Percentiles rank a stretch among this genome's conserved stretches.
These are phyloP conservation scores for Exidia glandulosa DNA, from an alignment of 768 basidiomycete genomes.

Conservation along the genomic window DNA sequence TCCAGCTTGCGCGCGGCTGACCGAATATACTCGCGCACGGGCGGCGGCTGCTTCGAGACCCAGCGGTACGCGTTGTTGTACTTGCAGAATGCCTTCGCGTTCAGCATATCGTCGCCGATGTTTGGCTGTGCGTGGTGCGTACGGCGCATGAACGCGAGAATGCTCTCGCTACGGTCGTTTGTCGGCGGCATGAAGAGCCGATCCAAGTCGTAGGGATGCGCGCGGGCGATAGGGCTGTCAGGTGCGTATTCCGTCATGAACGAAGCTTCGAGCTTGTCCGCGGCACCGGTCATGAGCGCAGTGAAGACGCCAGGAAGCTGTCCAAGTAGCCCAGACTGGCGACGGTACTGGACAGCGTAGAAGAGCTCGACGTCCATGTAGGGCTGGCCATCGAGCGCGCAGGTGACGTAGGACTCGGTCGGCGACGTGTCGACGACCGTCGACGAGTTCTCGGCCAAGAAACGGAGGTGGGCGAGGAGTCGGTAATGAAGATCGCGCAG, in stretches of 20 bases:
- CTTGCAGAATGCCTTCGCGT: neutral
- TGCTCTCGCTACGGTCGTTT: neutral
- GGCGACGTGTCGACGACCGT: constrained; percentile 7
- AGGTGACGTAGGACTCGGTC: constrained; percentile 4
- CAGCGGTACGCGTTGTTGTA: neutral
- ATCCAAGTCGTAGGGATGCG: neutral
- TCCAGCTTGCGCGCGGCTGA: neutral
- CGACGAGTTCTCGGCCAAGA: constrained; percentile 12
- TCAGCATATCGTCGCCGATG: neutral
- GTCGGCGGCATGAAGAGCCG: neutral
- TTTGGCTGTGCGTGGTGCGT: neutral
- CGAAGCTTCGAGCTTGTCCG: neutral
- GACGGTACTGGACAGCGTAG: constrained; percentile 3
- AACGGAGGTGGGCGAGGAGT: constrained; percentile 7
- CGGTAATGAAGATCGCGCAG: constrained; percentile 13
- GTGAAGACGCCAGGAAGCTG: neutral
- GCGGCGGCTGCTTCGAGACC: neutral
- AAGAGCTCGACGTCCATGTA: constrained; percentile 7
- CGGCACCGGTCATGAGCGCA: neutral
- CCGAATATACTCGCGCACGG: neutral
- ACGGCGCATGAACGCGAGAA: neutral
- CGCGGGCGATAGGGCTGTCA: neutral
- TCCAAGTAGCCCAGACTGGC: neutral
- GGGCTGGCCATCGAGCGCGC: constrained; percentile 7
- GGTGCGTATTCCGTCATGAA: neutral